A percentile compares a stretch with the other conserved stretches of the same genome.
Conservation (phyloP, 2,329 filamentous ascomycete genomes). For the Aspergillus sp. region DNA sequence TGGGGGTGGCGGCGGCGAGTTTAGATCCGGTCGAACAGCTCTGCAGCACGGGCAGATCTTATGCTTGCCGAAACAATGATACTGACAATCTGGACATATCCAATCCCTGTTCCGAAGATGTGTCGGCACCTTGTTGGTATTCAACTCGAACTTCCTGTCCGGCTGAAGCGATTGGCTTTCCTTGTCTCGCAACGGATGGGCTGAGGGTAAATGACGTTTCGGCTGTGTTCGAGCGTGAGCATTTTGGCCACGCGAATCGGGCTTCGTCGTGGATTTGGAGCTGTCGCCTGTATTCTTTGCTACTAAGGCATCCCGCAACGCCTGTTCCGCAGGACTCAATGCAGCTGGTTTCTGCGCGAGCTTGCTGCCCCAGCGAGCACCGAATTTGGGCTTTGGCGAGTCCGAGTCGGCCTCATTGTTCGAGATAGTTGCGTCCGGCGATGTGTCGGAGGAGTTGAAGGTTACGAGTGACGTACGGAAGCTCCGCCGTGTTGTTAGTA, state of each 20-base stretch:
- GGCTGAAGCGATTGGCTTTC: conserved; percentile 10
- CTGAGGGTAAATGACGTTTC: conserved; percentile 2
- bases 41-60: conserved; percentile 27
- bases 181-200: conserved; percentile 1
- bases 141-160: conserved; percentile 9
- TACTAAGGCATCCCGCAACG: conserved; percentile 28
- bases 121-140: neutral
- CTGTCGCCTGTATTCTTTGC: conserved; percentile 6
- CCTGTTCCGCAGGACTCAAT: conserved; percentile 31
- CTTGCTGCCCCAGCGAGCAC: conserved; percentile 19
- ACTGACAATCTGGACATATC: conserved; percentile 26
- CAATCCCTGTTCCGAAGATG: conserved; percentile 19
- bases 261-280: neutral
- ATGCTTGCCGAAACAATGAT: conserved; percentile 18
- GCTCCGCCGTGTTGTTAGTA: conserved; percentile 25
- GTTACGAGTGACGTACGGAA: conserved; percentile 31
- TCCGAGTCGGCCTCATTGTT: conserved; percentile 16
- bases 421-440: conserved; percentile 20
- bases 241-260: no score
- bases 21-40: conserved; percentile 19
- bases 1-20: neutral
- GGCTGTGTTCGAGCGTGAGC: neutral
- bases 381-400: conserved; percentile 25
- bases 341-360: conserved; percentile 18
- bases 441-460: conserved; percentile 27